These are phyloP conservation scores for Alternaria sp. DNA, from an alignment of 2,329 filamentous ascomycete genomes.

Conservation along the genomic window DNA sequence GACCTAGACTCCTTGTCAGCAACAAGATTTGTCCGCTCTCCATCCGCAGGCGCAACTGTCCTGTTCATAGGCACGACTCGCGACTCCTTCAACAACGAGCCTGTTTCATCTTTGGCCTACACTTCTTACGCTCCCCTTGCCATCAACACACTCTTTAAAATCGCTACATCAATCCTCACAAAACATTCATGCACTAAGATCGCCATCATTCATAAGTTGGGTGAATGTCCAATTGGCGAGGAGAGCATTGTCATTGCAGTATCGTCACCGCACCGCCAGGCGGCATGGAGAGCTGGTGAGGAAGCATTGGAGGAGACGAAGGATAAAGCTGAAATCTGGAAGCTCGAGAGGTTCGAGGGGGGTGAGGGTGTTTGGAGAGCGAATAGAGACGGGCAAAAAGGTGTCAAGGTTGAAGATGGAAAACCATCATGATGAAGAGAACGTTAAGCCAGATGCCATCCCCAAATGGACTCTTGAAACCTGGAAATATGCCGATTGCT, in stretches of 20 bases:
- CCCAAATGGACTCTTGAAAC: too few relatives aligned
- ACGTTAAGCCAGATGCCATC: neutral
- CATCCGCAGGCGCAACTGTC: slow-evolving; percentile 43
- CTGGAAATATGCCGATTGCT: neutral
- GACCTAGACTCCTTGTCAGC: slow-evolving; percentile 65
- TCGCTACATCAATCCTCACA: slow-evolving; percentile 65
- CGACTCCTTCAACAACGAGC: slow-evolving; percentile 74
- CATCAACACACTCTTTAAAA: slow-evolving; percentile 71
- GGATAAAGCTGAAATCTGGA: slow-evolving; percentile 91
- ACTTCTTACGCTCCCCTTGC: slow-evolving; percentile 76
- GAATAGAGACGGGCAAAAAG: slow-evolving; percentile 77
- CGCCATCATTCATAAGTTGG: slow-evolving; percentile 84
- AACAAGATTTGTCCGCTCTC: slow-evolving; percentile 73
- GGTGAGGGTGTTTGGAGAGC: slow-evolving; percentile 85
- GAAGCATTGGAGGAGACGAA: slow-evolving; percentile 90
- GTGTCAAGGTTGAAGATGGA: slow-evolving; percentile 56
- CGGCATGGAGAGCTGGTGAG: slow-evolving; percentile 88
- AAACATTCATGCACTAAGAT: slow-evolving; percentile 76
- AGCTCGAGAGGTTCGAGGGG: slow-evolving; percentile 84
- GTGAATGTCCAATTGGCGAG: slow-evolving; percentile 86
- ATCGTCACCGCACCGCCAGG: slow-evolving; percentile 81
- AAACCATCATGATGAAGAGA: neutral
- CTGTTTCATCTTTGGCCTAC: slow-evolving; percentile 80
- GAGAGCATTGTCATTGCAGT: slow-evolving; percentile 93
- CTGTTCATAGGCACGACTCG: slow-evolving; percentile 72